Evolutionary conservation across 768 basidiomycete species (phyloP).

Genomic region (Serendipita sp.): DNA sequence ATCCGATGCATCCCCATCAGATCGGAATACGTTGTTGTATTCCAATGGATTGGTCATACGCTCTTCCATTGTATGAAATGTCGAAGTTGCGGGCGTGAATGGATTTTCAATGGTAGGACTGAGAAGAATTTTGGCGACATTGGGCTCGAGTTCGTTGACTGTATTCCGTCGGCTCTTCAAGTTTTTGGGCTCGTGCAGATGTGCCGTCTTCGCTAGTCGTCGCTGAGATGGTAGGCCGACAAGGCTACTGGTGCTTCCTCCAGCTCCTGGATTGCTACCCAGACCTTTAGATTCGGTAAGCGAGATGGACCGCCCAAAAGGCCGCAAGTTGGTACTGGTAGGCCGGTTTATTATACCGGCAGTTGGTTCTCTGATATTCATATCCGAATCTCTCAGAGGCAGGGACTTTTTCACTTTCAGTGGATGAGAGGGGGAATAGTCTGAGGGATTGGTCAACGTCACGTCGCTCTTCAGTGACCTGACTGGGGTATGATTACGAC

Average conservation of each 20-base stretch:
- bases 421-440: not conserved
- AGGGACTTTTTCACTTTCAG: not conserved
- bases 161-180: not conserved
- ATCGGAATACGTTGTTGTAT: too few species aligned
- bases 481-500: not conserved
- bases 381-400: too few species aligned
- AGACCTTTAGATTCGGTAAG: not conserved
- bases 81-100: not conserved
- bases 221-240: not conserved
- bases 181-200: slow-evolving; percentile 12
- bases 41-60: too few species aligned
- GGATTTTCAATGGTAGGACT: not conserved
- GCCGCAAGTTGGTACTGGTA: not conserved
- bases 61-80: too few species aligned
- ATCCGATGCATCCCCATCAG: too few species aligned
- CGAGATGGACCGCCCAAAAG: slow-evolving; percentile 1
- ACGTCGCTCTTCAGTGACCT: not conserved
- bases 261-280: not conserved
- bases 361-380: too few species aligned
- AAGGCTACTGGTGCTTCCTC: not conserved
- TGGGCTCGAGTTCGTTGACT: not conserved
- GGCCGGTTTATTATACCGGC: not conserved
- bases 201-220: slow-evolving; percentile 10
- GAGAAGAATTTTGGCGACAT: not conserved
- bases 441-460: not conserved